These are phyloP conservation scores for Solioccasus polychromus DNA, from an alignment of 768 basidiomycete genomes.

Conservation along the genomic window DNA sequence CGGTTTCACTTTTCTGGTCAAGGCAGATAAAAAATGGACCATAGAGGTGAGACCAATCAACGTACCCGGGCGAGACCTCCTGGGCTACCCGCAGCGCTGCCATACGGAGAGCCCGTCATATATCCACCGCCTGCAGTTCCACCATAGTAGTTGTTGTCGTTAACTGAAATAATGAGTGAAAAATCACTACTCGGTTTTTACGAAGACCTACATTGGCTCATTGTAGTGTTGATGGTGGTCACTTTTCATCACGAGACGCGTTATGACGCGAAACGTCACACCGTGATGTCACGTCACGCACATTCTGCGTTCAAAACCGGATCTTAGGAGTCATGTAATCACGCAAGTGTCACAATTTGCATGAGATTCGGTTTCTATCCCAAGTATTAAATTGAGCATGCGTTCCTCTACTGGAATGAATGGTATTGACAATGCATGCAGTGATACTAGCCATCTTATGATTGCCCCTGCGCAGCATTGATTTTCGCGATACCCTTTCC, in stretches of 20 bases:
- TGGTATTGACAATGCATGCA: slow-evolving; percentile 18
- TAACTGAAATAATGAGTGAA: slow-evolving; percentile 17
- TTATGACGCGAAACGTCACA: slow-evolving; percentile 29
- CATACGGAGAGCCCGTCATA: slow-evolving; percentile 58
- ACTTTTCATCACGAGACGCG: slow-evolving; percentile 15
- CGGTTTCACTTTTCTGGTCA: slow-evolving; percentile 35
- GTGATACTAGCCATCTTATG: slow-evolving; percentile 10
- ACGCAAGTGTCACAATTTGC: too few relatives aligned
- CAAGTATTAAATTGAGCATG: slow-evolving; percentile 1
- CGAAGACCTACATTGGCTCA: slow-evolving; percentile 43
- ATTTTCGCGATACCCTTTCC: slow-evolving; percentile 67
- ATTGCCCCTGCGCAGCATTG: slow-evolving; percentile 37
- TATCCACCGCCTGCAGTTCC: slow-evolving; percentile 53
- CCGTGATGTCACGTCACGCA: slow-evolving; percentile 13
- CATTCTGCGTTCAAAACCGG: too few relatives aligned
- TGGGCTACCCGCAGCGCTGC: slow-evolving; percentile 56
- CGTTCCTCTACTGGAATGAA: slow-evolving; percentile 25
- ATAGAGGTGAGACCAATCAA: slow-evolving; percentile 1
- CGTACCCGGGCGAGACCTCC: slow-evolving; percentile 47
- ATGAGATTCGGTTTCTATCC: neutral
- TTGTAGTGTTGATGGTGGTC: slow-evolving; percentile 16
- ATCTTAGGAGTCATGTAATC: too few relatives aligned
- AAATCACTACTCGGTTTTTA: neutral
- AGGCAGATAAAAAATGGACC: neutral
- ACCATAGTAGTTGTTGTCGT: slow-evolving; percentile 42